Base-by-base conservation (phyloP, 257 asterid genomes). In the Solanum chaucha region DNA sequence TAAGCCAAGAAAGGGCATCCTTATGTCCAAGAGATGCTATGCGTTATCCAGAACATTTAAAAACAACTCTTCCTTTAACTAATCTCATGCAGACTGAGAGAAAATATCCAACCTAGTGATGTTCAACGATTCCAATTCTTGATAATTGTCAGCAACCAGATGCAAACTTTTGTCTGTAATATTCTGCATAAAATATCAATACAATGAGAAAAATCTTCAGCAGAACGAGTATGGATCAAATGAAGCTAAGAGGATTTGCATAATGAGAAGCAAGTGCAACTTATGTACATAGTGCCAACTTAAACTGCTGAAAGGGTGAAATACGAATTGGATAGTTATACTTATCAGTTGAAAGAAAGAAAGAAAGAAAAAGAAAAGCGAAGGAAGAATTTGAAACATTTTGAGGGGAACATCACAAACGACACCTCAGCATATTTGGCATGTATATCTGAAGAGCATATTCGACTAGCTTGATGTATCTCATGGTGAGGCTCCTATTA, bases 151-250 rank as follows among this genome's bases (percentile, higher is more conserved):
- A 64, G 98, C 93, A 92, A 95, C 92, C 88, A 94, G 86, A 87
- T 87, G 91, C 90, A 94, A 87, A 88, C 96, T 87, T 86, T 92
- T 91, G 90, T 97, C 99, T 13, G 98, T 94, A 90, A 95, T 83
- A 85, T 92, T 94, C 99, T 97, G 96, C 88, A 89, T 83, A 83
- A 85, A 72, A 74, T 77, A 90, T 88, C 83, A 85, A 87, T 89
- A 81, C 86, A 89, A 41, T 67, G 87, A 41, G 81, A 51, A 71
- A 55, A 28, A 61, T 67, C 87, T 67, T 85, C 41, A 41, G 41
- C 35, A 84, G 35, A 65, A 84, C 24, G 26, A 8, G 40, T 38
- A 84, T 55, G 36, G 82, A 65, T 41, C 19, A 28, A 85, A 85
- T 68, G 87, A 10, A 67, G 70, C 22, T 34, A 32, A 11, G 61